phyloP scores from a whole-genome alignment of 192 early-diverging fungal species.

The Backusella luteola region DNA sequence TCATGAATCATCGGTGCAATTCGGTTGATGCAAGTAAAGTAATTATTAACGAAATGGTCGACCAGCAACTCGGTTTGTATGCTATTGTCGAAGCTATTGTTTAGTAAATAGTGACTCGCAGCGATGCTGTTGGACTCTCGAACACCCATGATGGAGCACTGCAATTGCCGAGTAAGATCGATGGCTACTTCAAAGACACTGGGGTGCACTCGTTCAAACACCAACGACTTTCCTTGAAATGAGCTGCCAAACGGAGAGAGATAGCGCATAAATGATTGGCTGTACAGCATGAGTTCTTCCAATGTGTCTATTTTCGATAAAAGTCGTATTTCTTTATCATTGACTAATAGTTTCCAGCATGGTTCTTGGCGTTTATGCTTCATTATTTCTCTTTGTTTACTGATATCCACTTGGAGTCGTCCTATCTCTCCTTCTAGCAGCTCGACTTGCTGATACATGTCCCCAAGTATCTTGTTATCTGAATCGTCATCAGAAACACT shows the following conservation, averaged over 20 bases:
- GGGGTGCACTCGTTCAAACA: neutral
- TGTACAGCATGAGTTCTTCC: slow-evolving; percentile 11
- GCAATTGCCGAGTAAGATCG: neutral
- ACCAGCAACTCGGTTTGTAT: neutral
- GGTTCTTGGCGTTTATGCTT: neutral
- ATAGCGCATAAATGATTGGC: neutral
- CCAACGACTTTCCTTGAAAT: neutral
- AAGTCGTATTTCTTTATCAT: neutral
- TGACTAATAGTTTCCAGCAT: slow-evolving; percentile 1
- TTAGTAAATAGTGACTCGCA: neutral
- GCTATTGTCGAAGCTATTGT: neutral
- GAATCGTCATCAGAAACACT: neutral
- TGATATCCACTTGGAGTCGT: neutral
- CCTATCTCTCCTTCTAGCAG: neutral
- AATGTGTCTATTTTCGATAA: neutral
- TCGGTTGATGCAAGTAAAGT: slow-evolving; percentile 1
- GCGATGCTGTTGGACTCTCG: neutral
- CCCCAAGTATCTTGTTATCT: neutral
- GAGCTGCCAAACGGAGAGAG: slow-evolving; percentile 12
- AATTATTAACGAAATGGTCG: neutral
- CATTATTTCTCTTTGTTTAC: neutral
- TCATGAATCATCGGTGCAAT: slow-evolving; percentile 3
- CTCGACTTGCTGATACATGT: slow-evolving; percentile 8
- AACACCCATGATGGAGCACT: neutral
- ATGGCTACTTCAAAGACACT: neutral